These are phyloP conservation scores for Penicillium psychrofluorescens DNA, from an alignment of 495 filamentous ascomycete genomes.

Conservation along the genomic window DNA sequence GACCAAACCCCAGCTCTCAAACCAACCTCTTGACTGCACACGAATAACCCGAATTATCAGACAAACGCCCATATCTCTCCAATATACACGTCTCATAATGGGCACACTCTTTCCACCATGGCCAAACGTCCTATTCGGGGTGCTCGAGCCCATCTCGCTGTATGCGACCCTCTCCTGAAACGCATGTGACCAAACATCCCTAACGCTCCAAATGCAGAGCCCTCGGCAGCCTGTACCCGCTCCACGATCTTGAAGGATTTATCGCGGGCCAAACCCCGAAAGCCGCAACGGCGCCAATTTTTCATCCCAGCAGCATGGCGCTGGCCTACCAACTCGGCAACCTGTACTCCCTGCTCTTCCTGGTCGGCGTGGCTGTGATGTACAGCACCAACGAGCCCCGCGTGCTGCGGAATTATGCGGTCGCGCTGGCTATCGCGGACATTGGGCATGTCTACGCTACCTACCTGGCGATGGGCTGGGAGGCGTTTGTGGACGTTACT, in stretches of 20 bases:
- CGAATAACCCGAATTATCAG: background rate
- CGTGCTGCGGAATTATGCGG: constrained; percentile 60
- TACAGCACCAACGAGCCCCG: constrained; percentile 55
- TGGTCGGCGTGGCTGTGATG: constrained; percentile 53
- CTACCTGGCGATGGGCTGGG: constrained; percentile 48
- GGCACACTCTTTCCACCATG: constrained; percentile 33
- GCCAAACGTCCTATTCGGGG: constrained; percentile 35
- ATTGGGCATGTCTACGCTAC: constrained; percentile 64
- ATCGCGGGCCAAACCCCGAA: constrained; percentile 50
- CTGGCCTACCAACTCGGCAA: constrained; percentile 61
- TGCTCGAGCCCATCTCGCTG: constrained; percentile 65
- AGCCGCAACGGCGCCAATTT: constrained; percentile 14
- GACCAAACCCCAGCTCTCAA: too few species aligned
- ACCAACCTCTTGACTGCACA: background rate
- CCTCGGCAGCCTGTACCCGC: constrained; percentile 47
- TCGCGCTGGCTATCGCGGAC: constrained; percentile 59
- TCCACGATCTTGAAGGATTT: constrained; percentile 52
- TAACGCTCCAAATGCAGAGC: constrained; percentile 30
- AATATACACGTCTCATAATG: constrained; percentile 10
- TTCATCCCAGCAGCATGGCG: constrained; percentile 37
- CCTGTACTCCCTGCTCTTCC: constrained; percentile 55
- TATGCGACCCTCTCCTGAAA: constrained; percentile 26
- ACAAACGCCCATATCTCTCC: background rate
- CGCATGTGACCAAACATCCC: constrained; percentile 1
- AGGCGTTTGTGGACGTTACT: constrained; percentile 42